These are phyloP conservation scores for Rhizopogon vulgaris DNA, from an alignment of 768 basidiomycete species.

Conservation along the genomic window DNA sequence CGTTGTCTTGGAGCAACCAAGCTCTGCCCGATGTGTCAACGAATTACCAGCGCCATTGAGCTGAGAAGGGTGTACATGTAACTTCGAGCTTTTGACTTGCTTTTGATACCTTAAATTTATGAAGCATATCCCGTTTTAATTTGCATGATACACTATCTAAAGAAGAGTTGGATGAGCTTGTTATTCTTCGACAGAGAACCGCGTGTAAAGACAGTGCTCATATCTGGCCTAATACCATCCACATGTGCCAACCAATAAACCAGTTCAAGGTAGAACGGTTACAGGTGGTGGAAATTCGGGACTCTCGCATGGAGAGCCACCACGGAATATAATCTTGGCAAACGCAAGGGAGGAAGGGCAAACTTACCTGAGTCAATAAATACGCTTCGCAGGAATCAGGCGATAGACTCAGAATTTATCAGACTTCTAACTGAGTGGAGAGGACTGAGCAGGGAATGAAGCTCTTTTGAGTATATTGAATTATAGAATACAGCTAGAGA, in stretches of 20 bases:
- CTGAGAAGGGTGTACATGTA: constrained; percentile 71
- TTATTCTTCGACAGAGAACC: not conserved
- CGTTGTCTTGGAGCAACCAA: constrained; percentile 79
- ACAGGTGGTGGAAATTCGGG: constrained; percentile 31
- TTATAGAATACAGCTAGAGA: constrained; percentile 23
- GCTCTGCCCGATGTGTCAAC: constrained; percentile 82
- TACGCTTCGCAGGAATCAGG: not conserved
- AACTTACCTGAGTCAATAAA: constrained; percentile 23
- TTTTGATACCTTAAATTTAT: not conserved
- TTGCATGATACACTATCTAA: not conserved
- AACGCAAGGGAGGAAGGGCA: not conserved
- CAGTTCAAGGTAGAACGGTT: constrained; percentile 39
- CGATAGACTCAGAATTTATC: not conserved
- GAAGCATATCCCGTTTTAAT: not conserved
- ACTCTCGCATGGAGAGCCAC: constrained; percentile 33
- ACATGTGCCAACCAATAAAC: constrained; percentile 48
- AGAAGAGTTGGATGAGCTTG: not conserved
- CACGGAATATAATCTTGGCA: constrained; percentile 62
- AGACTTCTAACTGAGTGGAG: not conserved
- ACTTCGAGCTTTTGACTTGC: not conserved
- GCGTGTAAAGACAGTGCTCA: constrained; percentile 39
- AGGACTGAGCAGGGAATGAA: not conserved
- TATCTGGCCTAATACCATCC: constrained; percentile 86
- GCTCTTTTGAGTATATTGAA: constrained; percentile 8
- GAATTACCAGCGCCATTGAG: constrained; percentile 74